phyloP scores from a whole-genome alignment of 2,329 filamentous ascomycete genomes.

The Eutypella sp. region DNA sequence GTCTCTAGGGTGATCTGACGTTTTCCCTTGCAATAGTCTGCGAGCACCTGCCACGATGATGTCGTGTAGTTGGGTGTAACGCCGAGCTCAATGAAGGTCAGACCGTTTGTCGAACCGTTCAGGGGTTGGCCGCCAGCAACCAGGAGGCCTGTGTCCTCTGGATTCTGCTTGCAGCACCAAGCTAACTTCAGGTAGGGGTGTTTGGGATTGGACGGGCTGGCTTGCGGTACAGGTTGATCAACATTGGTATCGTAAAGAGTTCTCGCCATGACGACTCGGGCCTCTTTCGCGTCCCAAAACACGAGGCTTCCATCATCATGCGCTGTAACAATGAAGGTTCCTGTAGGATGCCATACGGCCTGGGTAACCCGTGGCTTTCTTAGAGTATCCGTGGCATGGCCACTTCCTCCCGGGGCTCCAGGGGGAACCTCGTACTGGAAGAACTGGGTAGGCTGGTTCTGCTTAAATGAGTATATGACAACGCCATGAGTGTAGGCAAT shows the following conservation, averaged over 20 bases:
- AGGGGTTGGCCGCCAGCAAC: conserved; percentile 75
- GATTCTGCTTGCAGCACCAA: conserved; percentile 93
- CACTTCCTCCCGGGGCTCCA: conserved; percentile 80
- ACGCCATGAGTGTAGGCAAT: conserved; percentile 89
- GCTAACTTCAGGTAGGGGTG: conserved; percentile 73
- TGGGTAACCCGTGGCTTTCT: conserved; percentile 74
- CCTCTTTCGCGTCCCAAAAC: conserved; percentile 91
- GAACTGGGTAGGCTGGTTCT: conserved; percentile 71
- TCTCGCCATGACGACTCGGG: conserved; percentile 75
- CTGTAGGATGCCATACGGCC: conserved; percentile 90
- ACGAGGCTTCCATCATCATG: conserved; percentile 90
- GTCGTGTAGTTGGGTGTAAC: conserved; percentile 86
- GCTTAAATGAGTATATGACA: conserved; percentile 91
- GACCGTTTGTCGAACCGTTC: conserved; percentile 63
- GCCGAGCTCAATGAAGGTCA: conserved; percentile 88
- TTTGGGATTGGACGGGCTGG: conserved; percentile 53
- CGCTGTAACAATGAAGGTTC: conserved; percentile 79
- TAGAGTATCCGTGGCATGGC: conserved; percentile 52
- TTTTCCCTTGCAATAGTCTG: conserved; percentile 76
- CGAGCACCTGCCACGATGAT: conserved; percentile 79
- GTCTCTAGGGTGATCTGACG: conserved; percentile 66
- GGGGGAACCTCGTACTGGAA: conserved; percentile 78
- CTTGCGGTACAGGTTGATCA: conserved; percentile 55
- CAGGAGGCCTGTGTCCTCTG: conserved; percentile 86
- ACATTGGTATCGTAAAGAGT: conserved; percentile 72